These are phyloP conservation scores for Verticillium klebahnii DNA, from an alignment of 2,329 filamentous ascomycete genomes.

Conservation along the genomic window DNA sequence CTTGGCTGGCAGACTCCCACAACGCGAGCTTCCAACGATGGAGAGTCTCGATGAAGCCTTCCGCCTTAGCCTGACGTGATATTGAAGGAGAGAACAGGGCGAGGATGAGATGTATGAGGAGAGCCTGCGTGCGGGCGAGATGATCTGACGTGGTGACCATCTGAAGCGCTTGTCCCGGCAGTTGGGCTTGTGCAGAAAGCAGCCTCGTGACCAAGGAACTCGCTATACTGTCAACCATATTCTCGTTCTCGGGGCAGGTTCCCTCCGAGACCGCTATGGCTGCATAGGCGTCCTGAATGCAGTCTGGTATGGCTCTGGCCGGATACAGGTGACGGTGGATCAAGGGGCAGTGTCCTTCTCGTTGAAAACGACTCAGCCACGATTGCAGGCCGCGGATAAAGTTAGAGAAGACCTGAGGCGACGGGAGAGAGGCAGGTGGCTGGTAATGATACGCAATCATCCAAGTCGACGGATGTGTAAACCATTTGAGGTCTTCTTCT, in stretches of 20 bases:
- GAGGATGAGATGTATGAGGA: conserved; percentile 16
- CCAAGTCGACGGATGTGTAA: background rate
- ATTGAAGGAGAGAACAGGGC: conserved; percentile 18
- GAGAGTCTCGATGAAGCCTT: conserved; percentile 12
- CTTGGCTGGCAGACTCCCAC: conserved; percentile 11
- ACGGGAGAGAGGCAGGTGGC: background rate
- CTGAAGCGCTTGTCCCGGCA: background rate
- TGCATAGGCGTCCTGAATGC: conserved; percentile 13
- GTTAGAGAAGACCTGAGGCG: background rate
- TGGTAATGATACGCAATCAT: background rate
- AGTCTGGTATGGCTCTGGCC: conserved; percentile 7
- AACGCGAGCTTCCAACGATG: conserved; percentile 11
- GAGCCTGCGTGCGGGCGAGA: conserved; percentile 16
- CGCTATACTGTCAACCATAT: conserved; percentile 2
- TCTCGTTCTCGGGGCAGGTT: conserved; percentile 5
- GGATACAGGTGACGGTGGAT: conserved; percentile 18
- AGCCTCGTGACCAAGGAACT: background rate
- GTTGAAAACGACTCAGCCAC: conserved; percentile 16
- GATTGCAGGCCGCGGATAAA: conserved; percentile 6
- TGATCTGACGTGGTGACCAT: conserved; percentile 9
- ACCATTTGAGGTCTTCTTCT: background rate
- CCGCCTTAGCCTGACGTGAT: conserved; percentile 15
- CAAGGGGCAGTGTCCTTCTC: conserved; percentile 15
- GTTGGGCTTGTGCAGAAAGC: background rate
- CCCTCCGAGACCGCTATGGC: conserved; percentile 5